Evolutionary conservation across 257 asterid genomes (phyloP), one percentile per base, ranked within the genome.

Genomic region (Sherardia arvensis): DNA sequence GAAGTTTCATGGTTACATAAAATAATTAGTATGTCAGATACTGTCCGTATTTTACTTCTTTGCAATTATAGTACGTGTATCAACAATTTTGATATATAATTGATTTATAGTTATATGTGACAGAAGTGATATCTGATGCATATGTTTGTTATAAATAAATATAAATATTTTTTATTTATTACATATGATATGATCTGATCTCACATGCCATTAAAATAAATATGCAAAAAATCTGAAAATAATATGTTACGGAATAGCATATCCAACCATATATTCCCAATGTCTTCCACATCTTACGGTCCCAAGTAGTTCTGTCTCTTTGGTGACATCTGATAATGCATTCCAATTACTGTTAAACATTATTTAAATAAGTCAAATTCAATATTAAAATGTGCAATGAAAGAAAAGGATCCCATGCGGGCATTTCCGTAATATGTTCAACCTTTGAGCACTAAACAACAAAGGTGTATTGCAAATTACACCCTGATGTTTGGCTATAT

Each of bases 321-420:
- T 21, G 43, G 30, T 59, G 56, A 12, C 8, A 69, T 69, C 43
- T 69, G 68, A 61, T 57, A 1, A 36, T 17, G 56, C 38, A 53
- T 47, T 69, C 61, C 51, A 61, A 61, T 36, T 20, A 34, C 56
- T 49, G 1, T 10, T 43, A 43, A n/a, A 43, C 20, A 43, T 43
- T 43, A 14, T 43, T 14, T 17, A 2, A 43, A 43, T 15, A 7
- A 6, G 17, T 43, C 51, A 43, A 43, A 43, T 43, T 20, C 51
- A 43, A 43, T 43, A 43, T 43, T 43, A 30, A 17, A 22, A 22
- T 47, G 67, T 48, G 53, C 59, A 1, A 10, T 27, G n/a, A 56
- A 22, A 68, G 56, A 22, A 66, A 66, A 58, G 79, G 66, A 62
- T 73, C 83, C 79, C 76, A 77, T 66, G 78, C 71, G 10, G 23